Evolutionary conservation across 495 filamentous ascomycete species (phyloP).

Genomic region (Penicillium simplicissimum): DNA sequence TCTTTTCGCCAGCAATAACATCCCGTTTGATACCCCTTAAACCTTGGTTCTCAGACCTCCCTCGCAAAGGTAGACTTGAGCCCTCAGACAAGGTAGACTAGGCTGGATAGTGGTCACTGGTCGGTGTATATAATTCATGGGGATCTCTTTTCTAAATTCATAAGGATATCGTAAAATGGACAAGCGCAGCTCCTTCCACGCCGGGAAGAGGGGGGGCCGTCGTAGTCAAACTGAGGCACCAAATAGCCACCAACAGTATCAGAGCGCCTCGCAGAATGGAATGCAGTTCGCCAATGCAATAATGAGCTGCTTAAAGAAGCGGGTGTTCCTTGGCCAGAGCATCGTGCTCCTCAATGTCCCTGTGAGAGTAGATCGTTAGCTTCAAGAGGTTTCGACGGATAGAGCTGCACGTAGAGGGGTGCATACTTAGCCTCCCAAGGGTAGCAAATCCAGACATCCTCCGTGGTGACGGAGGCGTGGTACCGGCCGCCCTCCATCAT

Average conservation of each 20-base stretch:
- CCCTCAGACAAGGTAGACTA: not conserved
- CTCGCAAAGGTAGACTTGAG: not conserved
- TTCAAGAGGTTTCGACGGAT: not conserved
- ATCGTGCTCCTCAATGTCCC: constrained; percentile 94
- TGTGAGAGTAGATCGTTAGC: constrained; percentile 28
- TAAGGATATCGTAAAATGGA: constrained; percentile 36
- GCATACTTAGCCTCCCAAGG: constrained; percentile 93
- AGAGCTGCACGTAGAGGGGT: constrained; percentile 4
- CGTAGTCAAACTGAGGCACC: constrained; percentile 12
- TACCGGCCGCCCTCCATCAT: constrained; percentile 78
- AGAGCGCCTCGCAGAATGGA: constrained; percentile 28
- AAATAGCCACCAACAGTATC: constrained; percentile 16
- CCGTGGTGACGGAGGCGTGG: constrained; percentile 80
- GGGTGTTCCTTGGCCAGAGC: constrained; percentile 59
- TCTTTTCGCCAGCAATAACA: constrained; percentile 24
- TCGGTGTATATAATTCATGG: constrained; percentile 3
- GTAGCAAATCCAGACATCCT: constrained; percentile 97
- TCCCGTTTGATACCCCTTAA: constrained; percentile 27
- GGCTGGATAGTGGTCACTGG: not conserved
- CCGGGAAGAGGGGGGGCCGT: constrained; percentile 15
- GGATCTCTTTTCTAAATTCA: constrained; percentile 31
- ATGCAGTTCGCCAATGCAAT: constrained; percentile 26
- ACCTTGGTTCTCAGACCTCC: not conserved
- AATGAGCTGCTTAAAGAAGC: constrained; percentile 27
- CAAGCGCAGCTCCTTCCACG: constrained; percentile 16